Percentiles rank a stretch among this genome's conserved stretches.
Evolutionary conservation across 768 basidiomycete genomes (phyloP).

Genomic region (Fomitopsis pulvina): DNA sequence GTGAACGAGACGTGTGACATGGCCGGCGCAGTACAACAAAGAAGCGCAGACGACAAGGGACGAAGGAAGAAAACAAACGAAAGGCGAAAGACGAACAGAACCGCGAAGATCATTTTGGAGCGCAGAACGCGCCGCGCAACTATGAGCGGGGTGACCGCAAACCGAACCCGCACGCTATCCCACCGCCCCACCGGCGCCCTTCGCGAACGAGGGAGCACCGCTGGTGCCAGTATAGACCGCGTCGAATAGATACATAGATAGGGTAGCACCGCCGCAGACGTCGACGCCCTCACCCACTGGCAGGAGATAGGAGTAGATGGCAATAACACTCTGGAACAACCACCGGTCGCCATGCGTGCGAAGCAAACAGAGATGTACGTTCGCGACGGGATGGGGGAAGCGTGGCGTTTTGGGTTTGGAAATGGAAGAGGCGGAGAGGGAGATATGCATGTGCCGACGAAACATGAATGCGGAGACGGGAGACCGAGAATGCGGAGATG

Average conservation of each 20-base stretch:
- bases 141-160: background rate
- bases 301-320: slow-evolving; percentile 1
- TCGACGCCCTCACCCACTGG: background rate
- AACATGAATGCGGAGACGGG: slow-evolving; percentile 1
- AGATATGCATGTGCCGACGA: slow-evolving; percentile 7
- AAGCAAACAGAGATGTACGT: slow-evolving; percentile 2
- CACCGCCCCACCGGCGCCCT: background rate
- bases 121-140: background rate
- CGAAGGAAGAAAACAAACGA: background rate
- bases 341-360: slow-evolving; percentile 1
- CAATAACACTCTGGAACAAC: background rate
- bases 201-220: background rate
- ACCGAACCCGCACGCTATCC: background rate
- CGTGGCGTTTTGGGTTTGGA: background rate
- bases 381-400: background rate
- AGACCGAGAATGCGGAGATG: slow-evolving; percentile 8
- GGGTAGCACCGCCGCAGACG: slow-evolving; percentile 2
- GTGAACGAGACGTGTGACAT: background rate
- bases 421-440: background rate
- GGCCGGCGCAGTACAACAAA: background rate
- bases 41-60: background rate
- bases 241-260: slow-evolving; percentile 12
- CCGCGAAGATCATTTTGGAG: slow-evolving; percentile 2
- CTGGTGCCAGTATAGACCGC: background rate
- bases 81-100: background rate